Evolutionary conservation across 257 asterid species (phyloP).

Genomic region (Solanum chmielewskii): DNA sequence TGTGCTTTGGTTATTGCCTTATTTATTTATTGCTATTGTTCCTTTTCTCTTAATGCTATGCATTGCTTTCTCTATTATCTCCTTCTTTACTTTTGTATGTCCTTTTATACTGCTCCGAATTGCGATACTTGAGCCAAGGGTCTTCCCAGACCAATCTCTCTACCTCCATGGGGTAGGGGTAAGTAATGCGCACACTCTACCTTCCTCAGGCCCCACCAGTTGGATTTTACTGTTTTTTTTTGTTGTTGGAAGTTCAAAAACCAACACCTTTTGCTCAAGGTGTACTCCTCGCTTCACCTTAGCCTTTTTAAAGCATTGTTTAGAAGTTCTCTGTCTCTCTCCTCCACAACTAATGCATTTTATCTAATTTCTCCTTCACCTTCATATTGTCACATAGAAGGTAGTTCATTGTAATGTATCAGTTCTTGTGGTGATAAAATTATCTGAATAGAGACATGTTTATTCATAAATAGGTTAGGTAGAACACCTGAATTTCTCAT

Average conservation of each 20-base stretch:
- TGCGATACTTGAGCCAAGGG: not conserved
- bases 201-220: not conserved
- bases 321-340: not conserved
- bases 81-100: not conserved
- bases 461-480: conserved; percentile 51
- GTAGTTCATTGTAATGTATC: not conserved
- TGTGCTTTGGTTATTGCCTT: not conserved
- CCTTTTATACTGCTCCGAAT: not conserved
- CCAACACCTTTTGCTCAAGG: not conserved
- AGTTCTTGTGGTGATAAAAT: not conserved
- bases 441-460: not conserved
- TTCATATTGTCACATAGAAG: not conserved
- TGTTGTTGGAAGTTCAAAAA: not conserved
- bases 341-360: not conserved
- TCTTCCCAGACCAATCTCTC: not conserved
- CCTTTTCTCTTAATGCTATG: not conserved
- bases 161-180: not conserved
- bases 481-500: conserved; percentile 74
- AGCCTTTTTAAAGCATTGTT: not conserved
- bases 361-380: not conserved
- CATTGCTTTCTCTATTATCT: not conserved
- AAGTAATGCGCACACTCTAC: not conserved
- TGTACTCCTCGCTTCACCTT: not conserved
- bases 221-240: not conserved
- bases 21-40: not conserved